Percentiles rank a stretch among this genome's conserved stretches.
These are phyloP conservation scores for Fusarium devonianum DNA, from an alignment of 2,329 filamentous ascomycete species.

Conservation along the genomic window DNA sequence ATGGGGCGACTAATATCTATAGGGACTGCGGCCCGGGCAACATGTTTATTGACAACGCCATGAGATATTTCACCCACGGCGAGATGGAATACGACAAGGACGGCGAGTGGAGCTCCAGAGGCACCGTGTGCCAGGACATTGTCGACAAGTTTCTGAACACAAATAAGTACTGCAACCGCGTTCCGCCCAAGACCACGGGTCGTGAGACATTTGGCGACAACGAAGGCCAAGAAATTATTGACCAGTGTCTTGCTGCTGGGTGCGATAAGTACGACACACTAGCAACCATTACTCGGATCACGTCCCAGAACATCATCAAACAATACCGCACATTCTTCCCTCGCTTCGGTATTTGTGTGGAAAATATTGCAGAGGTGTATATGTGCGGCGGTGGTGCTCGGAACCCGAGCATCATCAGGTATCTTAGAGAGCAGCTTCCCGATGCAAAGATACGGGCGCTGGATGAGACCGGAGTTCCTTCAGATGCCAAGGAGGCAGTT, in stretches of 20 bases:
- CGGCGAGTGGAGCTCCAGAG: conserved; percentile 57
- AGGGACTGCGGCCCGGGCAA: conserved; percentile 54
- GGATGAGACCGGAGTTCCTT: conserved; percentile 63
- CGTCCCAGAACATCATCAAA: conserved; percentile 63
- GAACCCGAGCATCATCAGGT: conserved; percentile 62
- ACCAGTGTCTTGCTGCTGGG: conserved; percentile 48
- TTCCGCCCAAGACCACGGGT: conserved; percentile 64
- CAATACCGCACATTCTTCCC: conserved; percentile 20
- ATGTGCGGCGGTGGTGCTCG: conserved; percentile 49
- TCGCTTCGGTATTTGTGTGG: conserved; percentile 5
- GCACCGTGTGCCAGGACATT: conserved; percentile 57
- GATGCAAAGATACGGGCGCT: conserved; percentile 57
- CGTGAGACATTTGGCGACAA: conserved; percentile 66
- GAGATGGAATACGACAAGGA: conserved; percentile 59
- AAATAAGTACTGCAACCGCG: conserved; percentile 57
- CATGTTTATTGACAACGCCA: conserved; percentile 62
- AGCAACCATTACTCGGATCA: conserved; percentile 65
- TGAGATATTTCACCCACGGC: conserved; percentile 61
- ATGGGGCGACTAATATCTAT: neutral
- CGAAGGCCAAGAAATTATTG: conserved; percentile 59
- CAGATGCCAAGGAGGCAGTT: conserved; percentile 58
- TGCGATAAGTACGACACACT: conserved; percentile 57
- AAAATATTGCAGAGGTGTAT: neutral
- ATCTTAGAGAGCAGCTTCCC: conserved; percentile 57
- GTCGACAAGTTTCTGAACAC: conserved; percentile 57